Evolutionary conservation across 306 rosid genomes (phyloP).

Genomic region (Lathyrus sativus): DNA sequence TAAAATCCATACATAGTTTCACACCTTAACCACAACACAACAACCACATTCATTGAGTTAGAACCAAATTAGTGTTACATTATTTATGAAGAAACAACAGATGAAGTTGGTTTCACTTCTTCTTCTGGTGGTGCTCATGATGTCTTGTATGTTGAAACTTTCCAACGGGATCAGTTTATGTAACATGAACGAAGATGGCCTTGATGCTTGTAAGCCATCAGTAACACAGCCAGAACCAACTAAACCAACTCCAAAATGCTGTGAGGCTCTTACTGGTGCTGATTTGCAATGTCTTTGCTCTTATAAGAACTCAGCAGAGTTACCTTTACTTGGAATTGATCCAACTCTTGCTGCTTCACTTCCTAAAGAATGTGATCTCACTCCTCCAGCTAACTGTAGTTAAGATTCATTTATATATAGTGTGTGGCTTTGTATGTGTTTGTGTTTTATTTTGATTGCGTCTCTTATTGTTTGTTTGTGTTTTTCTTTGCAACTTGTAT

Average conservation of each 20-base stretch:
- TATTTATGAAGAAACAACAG: constrained; percentile 11
- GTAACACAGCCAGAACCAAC: constrained; percentile 59
- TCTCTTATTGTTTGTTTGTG: not conserved
- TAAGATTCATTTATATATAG: constrained; percentile 2
- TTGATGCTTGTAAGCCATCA: constrained; percentile 64
- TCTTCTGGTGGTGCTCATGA: constrained; percentile 22
- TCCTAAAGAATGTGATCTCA: constrained; percentile 65
- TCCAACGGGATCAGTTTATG: constrained; percentile 45
- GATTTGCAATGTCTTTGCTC: constrained; percentile 71
- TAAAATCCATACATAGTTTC: not conserved
- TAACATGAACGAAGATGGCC: constrained; percentile 52
- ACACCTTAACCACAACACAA: not conserved
- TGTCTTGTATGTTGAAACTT: constrained; percentile 21
- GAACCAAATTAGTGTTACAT: not conserved
- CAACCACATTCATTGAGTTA: not conserved
- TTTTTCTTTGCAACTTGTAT: not conserved
- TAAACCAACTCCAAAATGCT: constrained; percentile 52
- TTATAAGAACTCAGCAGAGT: constrained; percentile 52
- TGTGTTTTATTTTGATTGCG: not conserved
- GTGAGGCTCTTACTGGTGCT: constrained; percentile 53
- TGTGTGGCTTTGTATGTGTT: not conserved
- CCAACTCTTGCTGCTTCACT: constrained; percentile 64
- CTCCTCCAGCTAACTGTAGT: constrained; percentile 52
- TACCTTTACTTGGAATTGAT: constrained; percentile 66
- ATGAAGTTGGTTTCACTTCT: constrained; percentile 14